A percentile compares a stretch with the other conserved stretches of the same genome.
Evolutionary conservation across 345 rosid species (phyloP).

Genomic region (Streptanthus diversifolius): DNA sequence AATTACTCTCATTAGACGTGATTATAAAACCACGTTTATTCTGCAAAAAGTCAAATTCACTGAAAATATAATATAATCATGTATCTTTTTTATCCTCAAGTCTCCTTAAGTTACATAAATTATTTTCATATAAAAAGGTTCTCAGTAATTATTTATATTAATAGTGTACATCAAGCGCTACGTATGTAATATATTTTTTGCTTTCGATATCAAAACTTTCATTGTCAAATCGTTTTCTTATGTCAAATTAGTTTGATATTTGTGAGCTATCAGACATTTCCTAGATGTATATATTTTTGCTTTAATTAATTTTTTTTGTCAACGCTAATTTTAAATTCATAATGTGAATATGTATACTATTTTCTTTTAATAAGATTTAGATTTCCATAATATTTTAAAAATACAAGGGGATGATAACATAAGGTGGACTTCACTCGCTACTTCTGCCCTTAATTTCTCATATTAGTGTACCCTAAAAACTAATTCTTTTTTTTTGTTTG

Average conservation of each 20-base stretch:
- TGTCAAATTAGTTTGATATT: not conserved
- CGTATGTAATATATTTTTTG: not conserved
- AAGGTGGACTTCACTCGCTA: not conserved
- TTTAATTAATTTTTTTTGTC: not conserved
- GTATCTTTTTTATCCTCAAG: not conserved
- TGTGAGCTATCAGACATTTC: constrained; percentile 18
- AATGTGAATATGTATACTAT: not conserved
- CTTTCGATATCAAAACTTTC: constrained; percentile 16
- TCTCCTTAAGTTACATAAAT: not conserved
- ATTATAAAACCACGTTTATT: constrained; percentile 21
- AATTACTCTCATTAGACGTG: not conserved
- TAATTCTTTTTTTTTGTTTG: not conserved
- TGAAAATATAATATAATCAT: not conserved
- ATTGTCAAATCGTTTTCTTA: not conserved
- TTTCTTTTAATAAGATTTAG: not conserved
- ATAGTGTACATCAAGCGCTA: not conserved
- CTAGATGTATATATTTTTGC: not conserved
- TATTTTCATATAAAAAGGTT: not conserved
- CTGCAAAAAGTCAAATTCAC: not conserved
- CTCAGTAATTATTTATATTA: not conserved
- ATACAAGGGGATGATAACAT: not conserved
- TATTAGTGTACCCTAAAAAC: not conserved
- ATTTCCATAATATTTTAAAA: not conserved
- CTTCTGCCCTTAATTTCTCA: not conserved
- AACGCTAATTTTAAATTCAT: not conserved